phyloP scores from a whole-genome alignment of 257 asterid genomes.

The Prunella vulgaris region DNA sequence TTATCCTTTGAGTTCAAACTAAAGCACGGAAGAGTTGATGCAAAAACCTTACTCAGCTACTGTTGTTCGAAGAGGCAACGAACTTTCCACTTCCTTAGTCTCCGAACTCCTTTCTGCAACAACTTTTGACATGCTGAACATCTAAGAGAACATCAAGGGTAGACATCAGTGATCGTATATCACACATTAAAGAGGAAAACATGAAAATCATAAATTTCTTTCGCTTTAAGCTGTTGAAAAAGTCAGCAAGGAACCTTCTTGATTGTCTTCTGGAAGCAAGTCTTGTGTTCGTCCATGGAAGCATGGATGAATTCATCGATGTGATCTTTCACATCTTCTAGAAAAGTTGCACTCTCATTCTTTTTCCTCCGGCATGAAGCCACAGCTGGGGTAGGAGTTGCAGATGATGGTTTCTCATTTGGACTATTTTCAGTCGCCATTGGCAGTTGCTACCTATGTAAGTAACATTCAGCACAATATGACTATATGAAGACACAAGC shows the following conservation, averaged over 20 bases:
- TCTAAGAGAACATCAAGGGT: slow-evolving; percentile 33
- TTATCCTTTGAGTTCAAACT: not conserved
- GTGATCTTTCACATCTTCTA: slow-evolving; percentile 81
- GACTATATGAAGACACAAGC: not conserved
- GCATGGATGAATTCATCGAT: slow-evolving; percentile 82
- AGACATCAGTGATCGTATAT: not conserved
- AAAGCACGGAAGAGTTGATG: not conserved
- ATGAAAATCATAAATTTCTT: not conserved
- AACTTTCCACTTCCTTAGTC: slow-evolving; percentile 60
- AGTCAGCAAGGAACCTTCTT: slow-evolving; percentile 44
- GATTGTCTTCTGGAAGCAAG: slow-evolving; percentile 84
- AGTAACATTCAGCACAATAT: not conserved
- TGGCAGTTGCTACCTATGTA: slow-evolving; percentile 16
- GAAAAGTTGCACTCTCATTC: slow-evolving; percentile 54
- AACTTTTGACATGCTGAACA: slow-evolving; percentile 87
- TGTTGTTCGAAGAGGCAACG: slow-evolving; percentile 71
- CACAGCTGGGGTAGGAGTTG: slow-evolving; percentile 42
- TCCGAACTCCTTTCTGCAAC: slow-evolving; percentile 73
- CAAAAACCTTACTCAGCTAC: slow-evolving; percentile 47
- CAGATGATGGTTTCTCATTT: slow-evolving; percentile 35
- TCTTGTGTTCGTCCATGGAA: slow-evolving; percentile 91
- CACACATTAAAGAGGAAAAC: not conserved
- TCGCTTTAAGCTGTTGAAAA: not conserved
- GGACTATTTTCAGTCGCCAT: slow-evolving; percentile 45
- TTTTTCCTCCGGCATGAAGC: slow-evolving; percentile 81